phyloP scores from a whole-genome alignment of 495 filamentous ascomycete genomes.

The Venustampulla echinocandica region DNA sequence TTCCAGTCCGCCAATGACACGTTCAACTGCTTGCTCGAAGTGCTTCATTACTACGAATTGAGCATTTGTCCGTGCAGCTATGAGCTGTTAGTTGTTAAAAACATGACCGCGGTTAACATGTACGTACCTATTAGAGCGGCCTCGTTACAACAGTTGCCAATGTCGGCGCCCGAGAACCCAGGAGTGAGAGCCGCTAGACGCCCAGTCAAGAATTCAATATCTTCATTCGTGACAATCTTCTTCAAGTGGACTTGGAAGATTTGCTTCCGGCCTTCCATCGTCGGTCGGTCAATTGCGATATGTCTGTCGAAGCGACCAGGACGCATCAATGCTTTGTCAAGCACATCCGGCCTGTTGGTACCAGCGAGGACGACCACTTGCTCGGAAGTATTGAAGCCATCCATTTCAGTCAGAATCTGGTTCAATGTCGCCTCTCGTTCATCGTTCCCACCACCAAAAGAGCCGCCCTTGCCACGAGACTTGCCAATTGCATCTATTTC shows the following conservation, averaged over 20 bases:
- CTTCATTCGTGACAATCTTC: conserved; percentile 86
- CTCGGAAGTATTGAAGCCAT: conserved; percentile 95
- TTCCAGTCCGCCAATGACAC: conserved; percentile 91
- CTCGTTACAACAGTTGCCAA: conserved; percentile 97
- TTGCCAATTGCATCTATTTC: conserved; percentile 98
- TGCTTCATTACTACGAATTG: conserved; percentile 72
- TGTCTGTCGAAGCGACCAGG: conserved; percentile 95
- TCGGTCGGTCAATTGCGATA: conserved; percentile 85
- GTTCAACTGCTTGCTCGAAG: conserved; percentile 96
- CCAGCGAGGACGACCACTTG: conserved; percentile 97
- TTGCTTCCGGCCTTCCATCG: conserved; percentile 92
- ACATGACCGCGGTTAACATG: background rate
- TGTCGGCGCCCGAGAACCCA: conserved; percentile 94
- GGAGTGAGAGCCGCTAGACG: conserved; percentile 86
- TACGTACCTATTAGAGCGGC: conserved; percentile 89
- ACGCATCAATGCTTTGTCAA: conserved; percentile 92
- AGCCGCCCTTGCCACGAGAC: conserved; percentile 57
- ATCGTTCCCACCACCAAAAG: conserved; percentile 82
- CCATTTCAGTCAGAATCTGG: conserved; percentile 98
- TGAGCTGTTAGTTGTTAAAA: conserved; percentile 26
- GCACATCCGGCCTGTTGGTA: conserved; percentile 88
- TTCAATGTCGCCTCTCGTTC: conserved; percentile 95
- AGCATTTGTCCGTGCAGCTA: conserved; percentile 76
- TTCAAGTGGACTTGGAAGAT: conserved; percentile 90
- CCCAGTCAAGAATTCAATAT: conserved; percentile 78